These are phyloP conservation scores for Crithidia fasciculata DNA, from an alignment of 208 protist species.

Conservation along the genomic window DNA sequence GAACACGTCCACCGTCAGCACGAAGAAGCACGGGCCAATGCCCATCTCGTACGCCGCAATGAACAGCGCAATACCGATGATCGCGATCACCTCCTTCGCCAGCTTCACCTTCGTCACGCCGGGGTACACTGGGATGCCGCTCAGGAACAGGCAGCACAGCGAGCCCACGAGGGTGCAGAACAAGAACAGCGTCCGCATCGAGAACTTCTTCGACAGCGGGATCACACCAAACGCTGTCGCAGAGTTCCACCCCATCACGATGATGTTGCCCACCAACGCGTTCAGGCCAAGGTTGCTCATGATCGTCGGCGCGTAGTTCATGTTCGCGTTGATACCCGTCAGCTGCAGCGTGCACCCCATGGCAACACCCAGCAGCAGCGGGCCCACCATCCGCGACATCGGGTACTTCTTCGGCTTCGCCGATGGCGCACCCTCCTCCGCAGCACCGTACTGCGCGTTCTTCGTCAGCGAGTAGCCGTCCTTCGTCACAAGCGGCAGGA, in stretches of 20 bases:
- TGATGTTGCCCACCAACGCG: constrained; percentile 50
- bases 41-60: constrained; percentile 46
- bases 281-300: constrained; percentile 27
- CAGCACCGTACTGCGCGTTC: constrained; percentile 10
- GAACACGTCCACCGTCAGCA: constrained; percentile 47
- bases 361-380: constrained; percentile 30
- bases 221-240: constrained; percentile 36
- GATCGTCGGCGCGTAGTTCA: constrained; percentile 59
- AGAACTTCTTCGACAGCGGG: constrained; percentile 32
- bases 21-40: constrained; percentile 49
- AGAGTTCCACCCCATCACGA: constrained; percentile 65
- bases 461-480: constrained; percentile 8
- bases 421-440: neutral
- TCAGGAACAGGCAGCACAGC: constrained; percentile 32
- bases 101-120: constrained; percentile 21
- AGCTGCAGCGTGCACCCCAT: constrained; percentile 44
- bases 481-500: constrained; percentile 25
- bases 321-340: constrained; percentile 59
- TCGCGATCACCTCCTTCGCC: constrained; percentile 30
- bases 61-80: constrained; percentile 48
- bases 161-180: constrained; percentile 20
- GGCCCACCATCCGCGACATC: constrained; percentile 4
- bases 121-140: constrained; percentile 29
- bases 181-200: constrained; percentile 35
- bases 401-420: constrained; percentile 2